Evolutionary conservation across 2,329 filamentous ascomycete genomes (phyloP).

Genomic region (Colletotrichum tabaci): DNA sequence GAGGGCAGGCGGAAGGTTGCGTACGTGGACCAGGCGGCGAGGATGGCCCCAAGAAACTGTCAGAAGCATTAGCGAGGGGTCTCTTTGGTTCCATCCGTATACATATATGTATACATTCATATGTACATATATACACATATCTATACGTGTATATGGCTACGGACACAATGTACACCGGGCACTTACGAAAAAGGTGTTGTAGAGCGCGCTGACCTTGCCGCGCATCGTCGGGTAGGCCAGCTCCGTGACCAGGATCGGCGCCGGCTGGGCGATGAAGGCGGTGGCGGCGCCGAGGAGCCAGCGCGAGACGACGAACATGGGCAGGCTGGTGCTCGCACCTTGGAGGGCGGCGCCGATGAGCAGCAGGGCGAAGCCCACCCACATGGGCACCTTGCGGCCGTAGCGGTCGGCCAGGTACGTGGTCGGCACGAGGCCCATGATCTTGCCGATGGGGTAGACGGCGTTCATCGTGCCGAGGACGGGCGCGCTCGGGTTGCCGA

Average conservation of each 20-base stretch:
- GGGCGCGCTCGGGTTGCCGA: slow-evolving; percentile 42
- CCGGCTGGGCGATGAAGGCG: slow-evolving; percentile 48
- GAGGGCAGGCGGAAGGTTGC: slow-evolving; percentile 53
- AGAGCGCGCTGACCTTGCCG: slow-evolving; percentile 54
- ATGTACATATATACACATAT: no score
- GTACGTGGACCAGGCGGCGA: slow-evolving; percentile 49
- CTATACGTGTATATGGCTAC: no score
- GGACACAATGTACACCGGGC: no score
- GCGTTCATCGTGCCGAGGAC: slow-evolving; percentile 41
- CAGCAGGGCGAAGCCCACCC: slow-evolving; percentile 50
- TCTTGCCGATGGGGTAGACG: slow-evolving; percentile 37
- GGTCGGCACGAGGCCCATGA: slow-evolving; percentile 30
- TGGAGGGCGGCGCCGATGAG: slow-evolving; percentile 52
- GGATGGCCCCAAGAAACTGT: slow-evolving; percentile 55
- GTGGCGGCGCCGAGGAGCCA: slow-evolving; percentile 53
- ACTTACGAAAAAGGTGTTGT: slow-evolving; percentile 57
- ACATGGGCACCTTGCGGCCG: slow-evolving; percentile 54
- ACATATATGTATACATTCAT: no score
- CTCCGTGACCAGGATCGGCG: slow-evolving; percentile 54
- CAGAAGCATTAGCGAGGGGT: neutral
- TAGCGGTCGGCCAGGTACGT: slow-evolving; percentile 51
- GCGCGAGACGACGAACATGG: slow-evolving; percentile 53
- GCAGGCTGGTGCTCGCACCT: slow-evolving; percentile 42
- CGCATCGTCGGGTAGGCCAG: slow-evolving; percentile 55
- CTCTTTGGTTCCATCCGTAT: no score